These are phyloP conservation scores for Dittrichia graveolens DNA, from an alignment of 129 eudicot species.

Conservation along the genomic window DNA sequence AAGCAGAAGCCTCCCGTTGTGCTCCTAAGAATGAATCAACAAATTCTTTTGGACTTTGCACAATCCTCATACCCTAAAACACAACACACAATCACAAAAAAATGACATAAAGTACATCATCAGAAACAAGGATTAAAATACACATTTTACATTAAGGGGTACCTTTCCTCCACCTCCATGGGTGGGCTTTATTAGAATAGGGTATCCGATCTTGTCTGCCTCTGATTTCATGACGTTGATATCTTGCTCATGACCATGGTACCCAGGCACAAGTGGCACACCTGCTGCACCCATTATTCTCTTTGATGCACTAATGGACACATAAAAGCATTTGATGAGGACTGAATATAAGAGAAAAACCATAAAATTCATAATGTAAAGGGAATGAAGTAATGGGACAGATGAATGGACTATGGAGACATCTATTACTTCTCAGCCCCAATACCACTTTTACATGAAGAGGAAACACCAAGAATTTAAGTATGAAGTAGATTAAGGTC, in stretches of 20 bases:
- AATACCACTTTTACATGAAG: conserved; percentile 20
- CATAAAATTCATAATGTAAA: neutral
- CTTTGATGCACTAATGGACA: conserved; percentile 85
- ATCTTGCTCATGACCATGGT: conserved; percentile 95
- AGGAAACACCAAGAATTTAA: neutral
- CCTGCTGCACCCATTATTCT: conserved; percentile 99
- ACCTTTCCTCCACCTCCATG: conserved; percentile 99
- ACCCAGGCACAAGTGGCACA: conserved; percentile 98
- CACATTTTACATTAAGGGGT: conserved; percentile 10
- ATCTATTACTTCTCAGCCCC: neutral
- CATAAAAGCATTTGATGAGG: conserved; percentile 25
- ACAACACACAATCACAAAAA: conserved; percentile 21
- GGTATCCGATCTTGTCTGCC: conserved; percentile 98
- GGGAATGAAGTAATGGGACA: conserved; percentile 7
- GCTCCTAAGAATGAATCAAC: conserved; percentile 90
- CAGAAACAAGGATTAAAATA: neutral
- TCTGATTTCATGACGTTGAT: conserved; percentile 80
- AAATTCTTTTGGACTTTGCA: conserved; percentile 75
- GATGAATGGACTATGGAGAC: neutral
- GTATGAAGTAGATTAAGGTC: conserved; percentile 17
- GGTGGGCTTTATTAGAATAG: conserved; percentile 90
- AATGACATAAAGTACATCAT: neutral
- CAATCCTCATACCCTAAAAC: conserved; percentile 97
- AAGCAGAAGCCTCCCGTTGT: conserved; percentile 98
- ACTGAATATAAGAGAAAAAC: conserved; percentile 18